A percentile compares a stretch with the other conserved stretches of the same genome.
Conservation (phyloP, 371 early-diverging fungal genomes). For the Aphelidium insulamus region DNA sequence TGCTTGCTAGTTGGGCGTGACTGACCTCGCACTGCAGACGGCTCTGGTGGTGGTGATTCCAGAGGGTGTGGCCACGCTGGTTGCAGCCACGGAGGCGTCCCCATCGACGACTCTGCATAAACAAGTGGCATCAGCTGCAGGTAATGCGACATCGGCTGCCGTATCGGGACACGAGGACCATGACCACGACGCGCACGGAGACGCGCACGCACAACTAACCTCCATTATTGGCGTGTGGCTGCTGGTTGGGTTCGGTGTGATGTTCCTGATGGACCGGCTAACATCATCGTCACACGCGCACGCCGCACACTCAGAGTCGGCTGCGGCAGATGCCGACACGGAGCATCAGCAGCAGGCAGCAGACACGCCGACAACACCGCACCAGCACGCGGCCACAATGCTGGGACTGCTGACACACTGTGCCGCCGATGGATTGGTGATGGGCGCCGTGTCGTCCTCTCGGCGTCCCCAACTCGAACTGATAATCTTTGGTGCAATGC, state of each 20-base stretch:
- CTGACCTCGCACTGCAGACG: too few relatives aligned
- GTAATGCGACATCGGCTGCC: neutral
- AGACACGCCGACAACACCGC: conserved; percentile 3
- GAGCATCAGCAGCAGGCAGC: conserved; percentile 1
- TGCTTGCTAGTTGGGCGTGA: too few relatives aligned
- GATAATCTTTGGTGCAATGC: conserved; percentile 80
- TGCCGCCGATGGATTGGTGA: conserved; percentile 82
- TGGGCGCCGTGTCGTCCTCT: conserved; percentile 53
- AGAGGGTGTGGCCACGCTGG: conserved; percentile 72
- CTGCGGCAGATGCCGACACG: conserved; percentile 11
- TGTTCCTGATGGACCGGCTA: conserved; percentile 66
- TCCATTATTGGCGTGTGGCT: conserved; percentile 58
- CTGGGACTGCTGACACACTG: conserved; percentile 80
- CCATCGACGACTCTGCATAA: neutral
- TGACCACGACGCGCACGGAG: conserved; percentile 1
- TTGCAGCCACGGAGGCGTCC: neutral
- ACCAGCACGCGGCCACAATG: conserved; percentile 38
- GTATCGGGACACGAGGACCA: conserved; percentile 7
- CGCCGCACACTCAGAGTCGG: conserved; percentile 9
- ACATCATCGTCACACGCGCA: conserved; percentile 16
- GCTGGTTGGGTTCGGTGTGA: conserved; percentile 59
- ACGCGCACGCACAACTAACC: conserved; percentile 24
- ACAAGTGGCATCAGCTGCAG: neutral
- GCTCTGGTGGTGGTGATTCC: conserved; percentile 75
- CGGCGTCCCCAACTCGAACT: conserved; percentile 41